phyloP scores from a whole-genome alignment of 768 basidiomycete genomes.

The Cubamyces lactineus region DNA sequence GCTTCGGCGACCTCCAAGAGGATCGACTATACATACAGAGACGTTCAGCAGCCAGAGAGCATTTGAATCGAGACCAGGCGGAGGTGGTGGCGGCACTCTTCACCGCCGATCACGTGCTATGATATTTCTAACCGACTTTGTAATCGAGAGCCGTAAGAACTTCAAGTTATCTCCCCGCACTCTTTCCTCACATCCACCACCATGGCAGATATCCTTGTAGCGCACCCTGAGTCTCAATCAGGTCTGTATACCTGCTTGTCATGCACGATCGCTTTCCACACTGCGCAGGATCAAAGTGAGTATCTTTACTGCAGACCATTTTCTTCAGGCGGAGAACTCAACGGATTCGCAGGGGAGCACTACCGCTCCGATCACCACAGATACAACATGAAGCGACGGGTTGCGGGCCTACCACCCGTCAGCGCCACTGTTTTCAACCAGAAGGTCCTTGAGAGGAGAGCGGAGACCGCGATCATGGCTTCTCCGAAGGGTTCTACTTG shows the following conservation, averaged over 20 bases:
- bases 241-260: constrained; percentile 84
- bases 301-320: constrained; percentile 21
- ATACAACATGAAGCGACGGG: constrained; percentile 97
- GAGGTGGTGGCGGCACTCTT: too few species aligned
- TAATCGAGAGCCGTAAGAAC: constrained; percentile 1
- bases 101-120: neutral
- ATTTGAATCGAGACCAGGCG: too few species aligned
- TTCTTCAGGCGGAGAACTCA: neutral
- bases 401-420: constrained; percentile 88
- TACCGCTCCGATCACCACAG: constrained; percentile 95
- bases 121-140: constrained; percentile 10
- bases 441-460: constrained; percentile 80
- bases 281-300: constrained; percentile 83
- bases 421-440: constrained; percentile 77
- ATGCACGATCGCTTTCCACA: constrained; percentile 84
- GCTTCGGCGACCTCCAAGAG: too few species aligned
- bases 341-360: constrained; percentile 62
- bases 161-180: neutral
- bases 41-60: too few species aligned
- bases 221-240: constrained; percentile 5
- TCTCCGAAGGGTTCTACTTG: constrained; percentile 67
- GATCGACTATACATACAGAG: too few species aligned
- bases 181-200: neutral
- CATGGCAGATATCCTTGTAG: constrained; percentile 20
- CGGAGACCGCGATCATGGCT: constrained; percentile 72